Conservation (phyloP, 345 rosid species). For the Eucalyptus curtisii region DNA sequence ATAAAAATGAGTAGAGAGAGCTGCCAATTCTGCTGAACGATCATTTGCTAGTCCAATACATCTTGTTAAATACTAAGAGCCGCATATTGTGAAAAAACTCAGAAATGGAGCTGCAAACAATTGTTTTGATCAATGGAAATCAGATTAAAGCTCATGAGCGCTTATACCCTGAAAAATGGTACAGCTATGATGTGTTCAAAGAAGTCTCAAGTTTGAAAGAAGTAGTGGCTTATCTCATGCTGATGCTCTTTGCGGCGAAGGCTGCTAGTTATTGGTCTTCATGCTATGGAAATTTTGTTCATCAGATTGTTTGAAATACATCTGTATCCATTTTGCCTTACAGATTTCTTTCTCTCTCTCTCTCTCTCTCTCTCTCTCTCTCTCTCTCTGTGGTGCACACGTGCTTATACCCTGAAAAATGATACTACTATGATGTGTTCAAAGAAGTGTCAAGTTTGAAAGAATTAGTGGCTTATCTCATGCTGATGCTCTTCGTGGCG, state of each 20-base stretch:
- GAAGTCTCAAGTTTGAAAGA: background rate
- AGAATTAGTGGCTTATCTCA: background rate
- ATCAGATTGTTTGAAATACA: background rate
- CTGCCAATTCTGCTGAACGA: background rate
- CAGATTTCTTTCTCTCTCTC: background rate
- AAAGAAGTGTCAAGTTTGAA: background rate
- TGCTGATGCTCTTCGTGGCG: background rate
- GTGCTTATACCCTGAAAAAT: background rate
- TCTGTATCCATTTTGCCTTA: background rate
- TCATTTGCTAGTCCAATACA: background rate
- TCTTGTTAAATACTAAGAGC: background rate
- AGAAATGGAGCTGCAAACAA: background rate
- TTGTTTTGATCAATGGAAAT: background rate
- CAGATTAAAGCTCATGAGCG: background rate
- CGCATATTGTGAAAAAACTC: background rate
- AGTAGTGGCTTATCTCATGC: background rate
- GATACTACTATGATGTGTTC: background rate
- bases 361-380: background rate
- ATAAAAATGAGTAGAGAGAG: background rate
- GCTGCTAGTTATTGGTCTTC: background rate
- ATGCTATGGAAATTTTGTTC: background rate
- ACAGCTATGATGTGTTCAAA: background rate
- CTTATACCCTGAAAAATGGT: background rate
- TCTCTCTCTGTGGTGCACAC: background rate
- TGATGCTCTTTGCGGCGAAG: background rate